phyloP scores from a whole-genome alignment of 1,284 basidiomycete genomes.

The Golubevia pallescens region DNA sequence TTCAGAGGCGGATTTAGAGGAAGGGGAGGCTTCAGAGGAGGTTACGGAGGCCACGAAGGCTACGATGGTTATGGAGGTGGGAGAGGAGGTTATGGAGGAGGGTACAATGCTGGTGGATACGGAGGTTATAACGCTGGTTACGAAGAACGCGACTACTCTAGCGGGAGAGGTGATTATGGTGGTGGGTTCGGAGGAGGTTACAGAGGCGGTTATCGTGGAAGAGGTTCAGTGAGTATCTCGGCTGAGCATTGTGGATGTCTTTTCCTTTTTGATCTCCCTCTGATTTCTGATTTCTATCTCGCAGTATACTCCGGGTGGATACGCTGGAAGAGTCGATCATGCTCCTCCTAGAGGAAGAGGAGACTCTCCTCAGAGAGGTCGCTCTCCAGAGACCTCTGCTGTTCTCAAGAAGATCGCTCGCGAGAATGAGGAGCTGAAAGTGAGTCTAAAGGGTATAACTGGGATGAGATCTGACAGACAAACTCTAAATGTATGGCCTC shows the following conservation, averaged over 20 bases:
- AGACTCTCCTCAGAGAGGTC: background rate
- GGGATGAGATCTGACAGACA: too few relatives aligned
- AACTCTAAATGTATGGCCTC: too few relatives aligned
- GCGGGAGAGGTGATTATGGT: background rate
- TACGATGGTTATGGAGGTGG: background rate
- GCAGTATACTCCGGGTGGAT: too few relatives aligned
- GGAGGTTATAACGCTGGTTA: background rate
- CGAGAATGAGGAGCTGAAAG: background rate
- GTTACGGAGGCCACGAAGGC: background rate
- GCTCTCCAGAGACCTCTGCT: background rate
- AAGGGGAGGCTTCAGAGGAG: background rate
- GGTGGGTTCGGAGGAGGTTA: background rate
- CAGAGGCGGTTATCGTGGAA: background rate
- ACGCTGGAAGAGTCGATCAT: background rate
- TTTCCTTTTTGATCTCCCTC: too few relatives aligned
- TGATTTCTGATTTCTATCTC: too few relatives aligned
- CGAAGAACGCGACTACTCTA: background rate
- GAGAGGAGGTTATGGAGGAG: background rate
- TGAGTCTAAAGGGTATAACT: too few relatives aligned
- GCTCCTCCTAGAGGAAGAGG: background rate
- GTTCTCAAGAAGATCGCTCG: background rate
- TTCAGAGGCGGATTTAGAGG: background rate
- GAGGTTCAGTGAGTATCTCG: background rate
- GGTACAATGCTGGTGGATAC: background rate
- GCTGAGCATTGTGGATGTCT: too few relatives aligned